Conservation (phyloP, 352 stramenopile genomes). For the Pythium coloratum region DNA sequence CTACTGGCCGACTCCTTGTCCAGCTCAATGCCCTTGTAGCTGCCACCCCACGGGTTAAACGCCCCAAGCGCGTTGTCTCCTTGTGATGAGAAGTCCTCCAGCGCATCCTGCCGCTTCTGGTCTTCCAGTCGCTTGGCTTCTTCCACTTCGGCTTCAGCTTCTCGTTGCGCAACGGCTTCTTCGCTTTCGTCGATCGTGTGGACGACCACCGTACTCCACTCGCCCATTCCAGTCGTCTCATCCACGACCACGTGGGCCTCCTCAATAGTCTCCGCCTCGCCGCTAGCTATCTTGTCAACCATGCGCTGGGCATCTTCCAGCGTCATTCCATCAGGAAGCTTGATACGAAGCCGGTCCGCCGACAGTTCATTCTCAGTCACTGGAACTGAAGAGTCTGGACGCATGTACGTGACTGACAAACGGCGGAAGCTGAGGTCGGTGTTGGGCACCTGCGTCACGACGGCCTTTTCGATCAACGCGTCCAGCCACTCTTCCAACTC, state of each 20-base stretch:
- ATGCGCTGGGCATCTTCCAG: constrained; percentile 67
- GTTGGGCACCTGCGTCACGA: constrained; percentile 64
- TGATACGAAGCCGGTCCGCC: constrained; percentile 67
- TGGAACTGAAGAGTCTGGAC: constrained; percentile 32
- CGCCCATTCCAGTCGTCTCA: constrained; percentile 75
- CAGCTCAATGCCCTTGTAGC: constrained; percentile 80
- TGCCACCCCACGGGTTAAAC: constrained; percentile 83
- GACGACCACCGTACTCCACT: constrained; percentile 80
- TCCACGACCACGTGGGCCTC: constrained; percentile 35
- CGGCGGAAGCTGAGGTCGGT: constrained; percentile 60
- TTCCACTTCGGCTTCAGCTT: constrained; percentile 45
- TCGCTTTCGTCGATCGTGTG: constrained; percentile 74
- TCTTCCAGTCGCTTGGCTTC: constrained; percentile 41
- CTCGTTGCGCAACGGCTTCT: constrained; percentile 54
- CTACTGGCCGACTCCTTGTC: constrained; percentile 32
- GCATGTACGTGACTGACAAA: constrained; percentile 71
- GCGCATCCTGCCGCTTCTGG: constrained; percentile 50
- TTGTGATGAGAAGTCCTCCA: constrained; percentile 67
- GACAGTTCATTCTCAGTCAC: constrained; percentile 53
- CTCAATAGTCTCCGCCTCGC: constrained; percentile 38
- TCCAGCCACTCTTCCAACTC: constrained; percentile 73
- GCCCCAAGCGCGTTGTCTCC: constrained; percentile 75
- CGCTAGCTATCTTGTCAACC: constrained; percentile 44
- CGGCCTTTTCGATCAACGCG: constrained; percentile 64
- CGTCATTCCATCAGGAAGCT: constrained; percentile 57